A percentile compares a stretch with the other conserved stretches of the same genome.
Conservation (phyloP, 768 basidiomycete genomes). For the Leccinellum albellum region DNA sequence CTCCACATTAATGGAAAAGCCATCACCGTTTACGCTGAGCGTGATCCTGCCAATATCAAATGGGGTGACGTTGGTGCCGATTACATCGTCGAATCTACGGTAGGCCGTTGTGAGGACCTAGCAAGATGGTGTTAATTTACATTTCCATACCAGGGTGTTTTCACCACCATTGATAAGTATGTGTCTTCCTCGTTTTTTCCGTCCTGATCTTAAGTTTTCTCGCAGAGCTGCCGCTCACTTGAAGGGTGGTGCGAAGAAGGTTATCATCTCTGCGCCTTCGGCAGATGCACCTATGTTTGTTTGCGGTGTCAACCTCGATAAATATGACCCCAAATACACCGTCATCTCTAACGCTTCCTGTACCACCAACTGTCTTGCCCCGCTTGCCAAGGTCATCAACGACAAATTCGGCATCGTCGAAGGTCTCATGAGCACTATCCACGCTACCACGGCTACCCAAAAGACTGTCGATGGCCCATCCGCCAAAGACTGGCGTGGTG, state of each 20-base stretch:
- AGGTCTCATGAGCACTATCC: conserved; percentile 98
- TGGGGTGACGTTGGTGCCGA: conserved; percentile 82
- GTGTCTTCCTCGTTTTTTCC: conserved; percentile 26
- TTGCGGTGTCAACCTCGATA: conserved; percentile 90
- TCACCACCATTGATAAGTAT: conserved; percentile 89
- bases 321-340: conserved; percentile 82
- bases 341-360: conserved; percentile 99
- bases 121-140: background rate
- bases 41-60: conserved; percentile 79
- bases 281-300: conserved; percentile 95
- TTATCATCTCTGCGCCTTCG: conserved; percentile 99
- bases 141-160: conserved; percentile 66
- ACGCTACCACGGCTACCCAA: conserved; percentile 93
- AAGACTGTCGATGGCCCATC: conserved; percentile 95
- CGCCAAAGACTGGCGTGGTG: conserved; percentile 95
- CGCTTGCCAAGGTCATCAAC: conserved; percentile 95
- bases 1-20: conserved; percentile 78
- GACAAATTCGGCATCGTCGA: conserved; percentile 97
- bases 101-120: conserved; percentile 32
- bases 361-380: conserved; percentile 99
- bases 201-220: conserved; percentile 3
- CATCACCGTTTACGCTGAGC: conserved; percentile 78
- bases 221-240: conserved; percentile 84
- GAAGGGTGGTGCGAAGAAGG: conserved; percentile 99
- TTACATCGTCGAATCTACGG: conserved; percentile 96